Evolutionary conservation across 1,284 basidiomycete genomes (phyloP), one percentile per base, ranked within the genome.

Genomic region (Papiliotrema laurentii): DNA sequence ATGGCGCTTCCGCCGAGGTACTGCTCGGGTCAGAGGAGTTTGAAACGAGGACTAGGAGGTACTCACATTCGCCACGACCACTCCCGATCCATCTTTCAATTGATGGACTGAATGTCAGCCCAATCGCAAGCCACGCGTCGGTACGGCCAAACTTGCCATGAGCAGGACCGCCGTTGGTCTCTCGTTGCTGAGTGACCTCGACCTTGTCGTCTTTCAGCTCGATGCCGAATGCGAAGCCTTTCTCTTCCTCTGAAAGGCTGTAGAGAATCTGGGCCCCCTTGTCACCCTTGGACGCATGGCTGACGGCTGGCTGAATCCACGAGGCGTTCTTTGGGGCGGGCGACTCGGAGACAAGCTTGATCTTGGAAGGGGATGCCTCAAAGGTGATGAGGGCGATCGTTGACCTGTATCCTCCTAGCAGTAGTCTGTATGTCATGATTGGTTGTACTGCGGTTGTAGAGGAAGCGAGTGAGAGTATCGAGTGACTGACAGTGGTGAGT

Each of bases 51-150:
- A n/a, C n/a, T n/a, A 28, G 9, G 18, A 13, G 18, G 14, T 10
- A 65, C 66, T 48, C 48, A 70, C 69, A 49, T 69, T 71, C 42
- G 61, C 57, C 13, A 59, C 61, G 10, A 68, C 56, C 14, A 73
- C 43, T 13, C 68, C 71, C 5, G 66, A 68, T 3, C 66, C 67
- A 51, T 71, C 68, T 40, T 67, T 69, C 45, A 69, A 46, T 14
- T 54, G 40, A 38, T 65, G 64, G 25, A 73, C 69, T 71, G 42
- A 31, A 13, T 4, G 40, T 53, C 31, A 44, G 37, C 33, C 16
- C 21, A 49, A 44, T 45, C 13, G 7, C 35, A n/a, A 11, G n/a
- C 28, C 41, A 38, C 25, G 27, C 25, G n/a, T 16, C 33, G 26
- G 9, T 7, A 25, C 6, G 21, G 27, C 14, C 33, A 34, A 16